Base-by-base conservation (phyloP, 73 alveolate genomes). In the Paraurostyla sp. region DNA sequence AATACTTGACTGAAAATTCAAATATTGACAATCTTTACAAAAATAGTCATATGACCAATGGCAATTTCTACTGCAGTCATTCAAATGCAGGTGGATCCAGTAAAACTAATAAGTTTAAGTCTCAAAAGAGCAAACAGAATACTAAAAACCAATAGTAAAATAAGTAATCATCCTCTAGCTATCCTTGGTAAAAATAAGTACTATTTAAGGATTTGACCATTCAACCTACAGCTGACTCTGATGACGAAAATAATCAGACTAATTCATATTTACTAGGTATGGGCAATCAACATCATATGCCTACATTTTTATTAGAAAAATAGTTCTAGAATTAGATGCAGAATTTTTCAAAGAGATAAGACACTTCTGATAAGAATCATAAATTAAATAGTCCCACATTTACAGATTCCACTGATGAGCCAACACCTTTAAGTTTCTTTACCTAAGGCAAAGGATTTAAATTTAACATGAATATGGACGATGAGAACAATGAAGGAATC, bases 381-480 rank as follows among this genome's bases (percentile, higher is more conserved):
- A 65, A 73, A 45, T 25, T 50, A 43, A 6, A 11, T 27, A 73
- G 87, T 35, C 89, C 89, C 1, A 78, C 48, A 7, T 20, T 16
- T 43, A 78, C 89, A 6, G 89, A 78, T 54, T 52, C 89, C 16
- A 78, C 89, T 23, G 89, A 78, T 51, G 89, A 78, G 33, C 89
- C 89, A 23, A 54, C 76, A 1, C 65, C 89, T 29, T 32, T 73
- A 56, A 56, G 86, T 1, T 45, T 73, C 7, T 49, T 73, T 23
- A 45, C 15, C 11, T 9, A 73, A 73, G 71, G 58, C 58, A 35
- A 38, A 38, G 58, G 82, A 33, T 65, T 65, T 65, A 36, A 65
- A 38, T 35, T 65, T 22, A 65, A 32, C 11, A 35, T 22, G 38
- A 40, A 65, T 18, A 65, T 38, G 56, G 56, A 32, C 6, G 56